Conservation (phyloP, 805 yeast genomes). For the Brettanomyces nanus region DNA sequence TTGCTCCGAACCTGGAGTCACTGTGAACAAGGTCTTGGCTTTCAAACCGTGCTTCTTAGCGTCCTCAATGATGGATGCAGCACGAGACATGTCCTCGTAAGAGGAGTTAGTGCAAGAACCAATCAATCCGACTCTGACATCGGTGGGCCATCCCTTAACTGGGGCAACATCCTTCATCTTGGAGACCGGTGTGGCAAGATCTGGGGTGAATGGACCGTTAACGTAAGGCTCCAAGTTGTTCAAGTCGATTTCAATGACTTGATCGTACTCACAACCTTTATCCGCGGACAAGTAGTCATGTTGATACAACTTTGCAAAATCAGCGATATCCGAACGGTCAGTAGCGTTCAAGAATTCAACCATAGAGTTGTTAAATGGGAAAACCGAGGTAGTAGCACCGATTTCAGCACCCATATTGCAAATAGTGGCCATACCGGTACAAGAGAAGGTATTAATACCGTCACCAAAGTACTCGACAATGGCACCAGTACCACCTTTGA, state of each 20-base stretch:
- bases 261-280: slow-evolving; percentile 82
- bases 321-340: slow-evolving; percentile 73
- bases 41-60: slow-evolving; percentile 81
- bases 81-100: slow-evolving; percentile 97
- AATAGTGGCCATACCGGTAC: slow-evolving; percentile 99
- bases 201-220: slow-evolving; percentile 98
- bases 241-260: slow-evolving; percentile 84
- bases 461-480: slow-evolving; percentile 96
- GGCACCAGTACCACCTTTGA: slow-evolving; percentile 96
- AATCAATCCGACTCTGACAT: slow-evolving; percentile 85
- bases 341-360: slow-evolving; percentile 69
- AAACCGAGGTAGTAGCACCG: slow-evolving; percentile 96
- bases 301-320: slow-evolving; percentile 47
- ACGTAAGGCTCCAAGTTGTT: slow-evolving; percentile 85
- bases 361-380: slow-evolving; percentile 68
- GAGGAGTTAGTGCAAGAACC: slow-evolving; percentile 99
- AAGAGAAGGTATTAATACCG: slow-evolving; percentile 80
- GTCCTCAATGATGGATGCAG: slow-evolving; percentile 81
- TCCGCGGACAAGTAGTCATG: slow-evolving; percentile 68
- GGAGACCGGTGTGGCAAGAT: slow-evolving; percentile 87
- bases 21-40: slow-evolving; percentile 87
- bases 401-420: slow-evolving; percentile 99
- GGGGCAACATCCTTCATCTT: slow-evolving; percentile 65
- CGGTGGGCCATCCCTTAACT: slow-evolving; percentile 77
- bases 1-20: slow-evolving; percentile 98